phyloP scores from a whole-genome alignment of 164 flowering plant species.

The Chimonanthus praecox region DNA sequence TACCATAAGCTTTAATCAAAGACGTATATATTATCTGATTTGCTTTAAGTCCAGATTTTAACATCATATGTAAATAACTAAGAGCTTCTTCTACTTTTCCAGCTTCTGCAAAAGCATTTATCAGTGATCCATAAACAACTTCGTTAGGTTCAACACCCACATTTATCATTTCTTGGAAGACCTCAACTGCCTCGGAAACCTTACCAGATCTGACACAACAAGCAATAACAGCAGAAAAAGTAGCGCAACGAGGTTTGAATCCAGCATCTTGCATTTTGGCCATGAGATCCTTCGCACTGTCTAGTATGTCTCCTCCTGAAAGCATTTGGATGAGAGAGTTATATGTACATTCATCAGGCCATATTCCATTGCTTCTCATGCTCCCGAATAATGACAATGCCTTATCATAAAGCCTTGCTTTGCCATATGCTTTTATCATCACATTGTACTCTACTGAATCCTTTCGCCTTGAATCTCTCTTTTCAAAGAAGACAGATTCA shows the following conservation, averaged over 20 bases:
- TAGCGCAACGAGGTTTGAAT: slow-evolving; percentile 53
- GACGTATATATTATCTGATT: slow-evolving; percentile 75
- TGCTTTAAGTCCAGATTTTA: slow-evolving; percentile 49
- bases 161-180: slow-evolving; percentile 52
- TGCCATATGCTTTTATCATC: slow-evolving; percentile 91
- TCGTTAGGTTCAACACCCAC: slow-evolving; percentile 73
- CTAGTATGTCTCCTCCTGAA: slow-evolving; percentile 55
- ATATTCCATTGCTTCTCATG: slow-evolving; percentile 77
- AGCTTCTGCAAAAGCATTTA: slow-evolving; percentile 75
- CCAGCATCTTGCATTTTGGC: slow-evolving; percentile 68
- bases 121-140: slow-evolving; percentile 72
- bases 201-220: slow-evolving; percentile 48
- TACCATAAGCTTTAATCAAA: slow-evolving; percentile 76
- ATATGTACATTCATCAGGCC: slow-evolving; percentile 91
- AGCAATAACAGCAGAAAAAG: slow-evolving; percentile 73
- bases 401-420: slow-evolving; percentile 64
- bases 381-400: slow-evolving; percentile 61
- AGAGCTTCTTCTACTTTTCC: slow-evolving; percentile 73
- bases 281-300: slow-evolving; percentile 49
- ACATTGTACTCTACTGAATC: slow-evolving; percentile 72
- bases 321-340: slow-evolving; percentile 85
- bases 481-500: slow-evolving; percentile 54
- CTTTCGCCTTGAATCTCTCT: slow-evolving; percentile 40
- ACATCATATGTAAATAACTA: slow-evolving; percentile 53
- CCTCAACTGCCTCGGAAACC: slow-evolving; percentile 57